A percentile compares a stretch with the other conserved stretches of the same genome.
These are phyloP conservation scores for Colletotrichum orbiculare DNA, from an alignment of 2,329 filamentous ascomycete genomes.

Conservation along the genomic window DNA sequence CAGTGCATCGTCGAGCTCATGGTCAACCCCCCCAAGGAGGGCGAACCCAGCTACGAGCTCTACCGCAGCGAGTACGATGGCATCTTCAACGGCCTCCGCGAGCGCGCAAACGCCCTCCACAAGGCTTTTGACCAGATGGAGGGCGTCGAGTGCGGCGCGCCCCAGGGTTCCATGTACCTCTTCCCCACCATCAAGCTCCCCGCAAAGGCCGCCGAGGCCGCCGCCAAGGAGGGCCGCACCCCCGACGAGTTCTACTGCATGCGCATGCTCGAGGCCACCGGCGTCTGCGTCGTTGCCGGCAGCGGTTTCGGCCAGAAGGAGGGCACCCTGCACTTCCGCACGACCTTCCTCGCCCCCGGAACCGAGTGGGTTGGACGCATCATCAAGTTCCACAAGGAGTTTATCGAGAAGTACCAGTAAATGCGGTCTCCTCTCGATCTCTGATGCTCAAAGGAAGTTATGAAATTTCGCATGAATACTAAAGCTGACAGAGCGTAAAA, in stretches of 20 bases:
- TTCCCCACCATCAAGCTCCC: constrained; percentile 93
- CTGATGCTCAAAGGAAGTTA: neutral
- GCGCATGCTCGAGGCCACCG: constrained; percentile 89
- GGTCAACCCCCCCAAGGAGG: constrained; percentile 91
- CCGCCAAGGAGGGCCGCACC: constrained; percentile 76
- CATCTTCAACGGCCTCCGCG: constrained; percentile 82
- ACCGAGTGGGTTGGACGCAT: constrained; percentile 94
- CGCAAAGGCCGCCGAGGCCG: constrained; percentile 79
- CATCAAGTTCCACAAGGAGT: constrained; percentile 89
- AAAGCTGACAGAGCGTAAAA: neutral
- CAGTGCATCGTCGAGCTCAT: constrained; percentile 98
- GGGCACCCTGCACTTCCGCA: constrained; percentile 91
- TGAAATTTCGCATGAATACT: neutral
- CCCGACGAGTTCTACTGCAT: constrained; percentile 96
- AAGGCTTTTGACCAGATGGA: constrained; percentile 95
- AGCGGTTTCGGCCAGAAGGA: constrained; percentile 95
- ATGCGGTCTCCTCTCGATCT: constrained; percentile 19
- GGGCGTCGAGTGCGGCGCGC: constrained; percentile 88
- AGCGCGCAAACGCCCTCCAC: constrained; percentile 87
- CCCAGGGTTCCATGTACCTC: constrained; percentile 98
- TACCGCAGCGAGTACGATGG: constrained; percentile 87
- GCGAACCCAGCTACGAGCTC: constrained; percentile 84
- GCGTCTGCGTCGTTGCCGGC: constrained; percentile 93
- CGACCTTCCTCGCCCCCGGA: constrained; percentile 94
- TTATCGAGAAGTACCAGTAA: constrained; percentile 82